Conservation (phyloP, 176 grass and related monocot species). For the Cenchrus americanus region DNA sequence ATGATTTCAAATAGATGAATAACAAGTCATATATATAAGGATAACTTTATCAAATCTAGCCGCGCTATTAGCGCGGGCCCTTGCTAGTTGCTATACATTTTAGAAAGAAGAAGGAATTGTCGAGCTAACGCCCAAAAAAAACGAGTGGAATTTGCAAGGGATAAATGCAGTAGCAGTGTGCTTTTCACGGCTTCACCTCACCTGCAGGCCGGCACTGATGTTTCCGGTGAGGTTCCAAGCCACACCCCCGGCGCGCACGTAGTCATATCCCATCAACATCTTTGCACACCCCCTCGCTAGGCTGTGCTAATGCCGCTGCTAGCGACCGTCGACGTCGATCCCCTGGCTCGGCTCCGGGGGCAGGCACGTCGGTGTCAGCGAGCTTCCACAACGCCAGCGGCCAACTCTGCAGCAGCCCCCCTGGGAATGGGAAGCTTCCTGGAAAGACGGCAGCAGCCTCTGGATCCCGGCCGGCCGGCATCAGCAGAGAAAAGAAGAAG, state of each 20-base stretch:
- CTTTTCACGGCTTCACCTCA: too few species aligned
- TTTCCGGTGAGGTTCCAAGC: neutral
- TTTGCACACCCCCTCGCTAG: neutral
- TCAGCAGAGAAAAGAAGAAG: neutral
- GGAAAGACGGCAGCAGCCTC: neutral
- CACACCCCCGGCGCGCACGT: neutral
- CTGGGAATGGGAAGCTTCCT: slow-evolving; percentile 33
- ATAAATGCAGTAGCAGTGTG: neutral
- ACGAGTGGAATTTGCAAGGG: too few species aligned
- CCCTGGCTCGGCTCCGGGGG: neutral
- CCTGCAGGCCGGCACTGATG: neutral
- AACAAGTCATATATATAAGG: too few species aligned
- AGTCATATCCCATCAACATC: too few species aligned
- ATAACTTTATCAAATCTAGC: too few species aligned
- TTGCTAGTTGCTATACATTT: too few species aligned
- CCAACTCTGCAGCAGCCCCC: neutral
- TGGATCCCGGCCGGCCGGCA: neutral
- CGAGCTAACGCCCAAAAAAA: too few species aligned
- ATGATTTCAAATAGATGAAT: too few species aligned
- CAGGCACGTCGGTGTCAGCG: slow-evolving; percentile 10
- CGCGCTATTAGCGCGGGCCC: too few species aligned
- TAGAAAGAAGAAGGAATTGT: too few species aligned
- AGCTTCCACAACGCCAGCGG: neutral
- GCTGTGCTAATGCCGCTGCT: neutral
- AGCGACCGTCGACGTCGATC: neutral